Percentiles rank a stretch among this genome's conserved stretches.
Evolutionary conservation across 1,139 yeast species (phyloP).

Genomic region (Magnusiomyces ingens): DNA sequence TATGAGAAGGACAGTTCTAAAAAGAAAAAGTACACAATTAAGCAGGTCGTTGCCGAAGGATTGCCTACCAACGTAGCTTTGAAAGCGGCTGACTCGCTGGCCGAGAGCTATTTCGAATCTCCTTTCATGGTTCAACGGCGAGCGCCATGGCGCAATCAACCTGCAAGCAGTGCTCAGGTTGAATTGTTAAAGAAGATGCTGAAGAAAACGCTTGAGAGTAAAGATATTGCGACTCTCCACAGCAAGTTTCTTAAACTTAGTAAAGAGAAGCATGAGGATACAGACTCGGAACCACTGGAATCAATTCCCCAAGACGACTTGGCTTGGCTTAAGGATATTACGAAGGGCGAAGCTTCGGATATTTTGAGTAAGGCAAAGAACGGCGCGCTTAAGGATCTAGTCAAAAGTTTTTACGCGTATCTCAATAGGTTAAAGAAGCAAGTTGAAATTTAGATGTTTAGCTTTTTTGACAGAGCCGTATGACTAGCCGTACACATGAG

Average conservation of each 20-base stretch:
- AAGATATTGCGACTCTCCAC: neutral
- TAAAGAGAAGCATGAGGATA: neutral
- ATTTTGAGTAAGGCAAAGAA: neutral
- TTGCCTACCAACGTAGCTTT: constrained; percentile 19
- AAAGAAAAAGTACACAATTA: constrained; percentile 6
- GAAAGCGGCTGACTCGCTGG: constrained; percentile 23
- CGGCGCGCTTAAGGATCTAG: neutral
- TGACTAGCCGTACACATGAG: neutral
- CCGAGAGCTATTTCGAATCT: constrained; percentile 15
- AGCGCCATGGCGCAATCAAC: constrained; percentile 24
- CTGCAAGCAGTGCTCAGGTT: constrained; percentile 18
- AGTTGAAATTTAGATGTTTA: neutral
- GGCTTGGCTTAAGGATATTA: constrained; percentile 8
- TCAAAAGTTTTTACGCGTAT: neutral
- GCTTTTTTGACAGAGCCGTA: neutral
- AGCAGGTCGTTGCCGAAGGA: constrained; percentile 14
- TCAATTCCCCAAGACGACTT: constrained; percentile 8
- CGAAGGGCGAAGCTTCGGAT: constrained; percentile 16
- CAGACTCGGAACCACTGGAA: neutral
- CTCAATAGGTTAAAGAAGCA: neutral
- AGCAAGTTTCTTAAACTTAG: neutral
- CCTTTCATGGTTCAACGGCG: constrained; percentile 16
- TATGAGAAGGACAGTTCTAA: neutral
- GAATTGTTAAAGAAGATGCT: constrained; percentile 8
- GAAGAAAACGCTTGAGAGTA: neutral